Base-by-base conservation (phyloP, 2,329 filamentous ascomycete species). In the Aureobasidium sp. region DNA sequence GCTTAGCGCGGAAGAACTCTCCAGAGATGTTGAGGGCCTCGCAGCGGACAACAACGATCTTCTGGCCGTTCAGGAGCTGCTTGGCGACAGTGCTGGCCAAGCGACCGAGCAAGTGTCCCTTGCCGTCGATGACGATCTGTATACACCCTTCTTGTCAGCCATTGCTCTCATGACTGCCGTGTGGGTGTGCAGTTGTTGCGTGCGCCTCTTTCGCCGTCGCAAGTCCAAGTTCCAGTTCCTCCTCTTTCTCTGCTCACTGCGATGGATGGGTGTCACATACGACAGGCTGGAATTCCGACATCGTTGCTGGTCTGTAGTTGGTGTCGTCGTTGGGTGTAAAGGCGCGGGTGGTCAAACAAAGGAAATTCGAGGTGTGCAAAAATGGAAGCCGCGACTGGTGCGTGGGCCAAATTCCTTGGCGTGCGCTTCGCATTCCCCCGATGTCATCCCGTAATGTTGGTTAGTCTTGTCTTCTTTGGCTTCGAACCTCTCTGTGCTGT, bases 1-100 rank as follows among this genome's bases (percentile, higher is more conserved):
- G 89, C 89, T 99, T 99, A 73, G 93, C 88, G 81, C 94, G 91
- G 90, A 99, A 99, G 90, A 99, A 99, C 86, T 97, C 94, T 83
- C 94, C 94, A 72, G 94, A 99, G 86, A 99, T 99, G 88, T 99
- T 99, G 80, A 99, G 87, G 75, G 91, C 91, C 84, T 99, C 94
- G 83, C 90, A 95, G 85, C 94, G 91, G 79, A 99, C 94, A 73
- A 99, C 84, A 75, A 97, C 93, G 78, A 99, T 95, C 89, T 97
- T 97, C 85, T 97, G 93, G 79, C 93, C 93, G 81, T 88, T 95
- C 74, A 97, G 90, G 76, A 97, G 88, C 86, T 97, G 93, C 89
- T 97, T 97, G 79, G 93, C 93, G 76, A 97, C 91, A 77, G 91
- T 96, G 79, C 87, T 91, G 83, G 93, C 93, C 79, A 99, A 88